A percentile compares a stretch with the other conserved stretches of the same genome.
Evolutionary conservation across 441 rosid species (phyloP).

Genomic region (Syzygium malaccense): DNA sequence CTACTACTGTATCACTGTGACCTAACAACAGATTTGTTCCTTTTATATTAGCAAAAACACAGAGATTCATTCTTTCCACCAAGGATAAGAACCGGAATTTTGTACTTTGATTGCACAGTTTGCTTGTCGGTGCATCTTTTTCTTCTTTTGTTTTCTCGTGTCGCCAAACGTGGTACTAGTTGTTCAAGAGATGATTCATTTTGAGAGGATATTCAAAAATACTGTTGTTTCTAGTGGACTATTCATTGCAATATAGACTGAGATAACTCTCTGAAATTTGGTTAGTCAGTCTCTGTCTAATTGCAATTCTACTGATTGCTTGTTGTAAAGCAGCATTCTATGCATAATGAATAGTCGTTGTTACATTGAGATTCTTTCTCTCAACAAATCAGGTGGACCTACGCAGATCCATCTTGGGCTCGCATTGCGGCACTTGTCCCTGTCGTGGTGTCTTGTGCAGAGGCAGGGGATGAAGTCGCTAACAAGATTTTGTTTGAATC

Average conservation of each 20-base stretch:
- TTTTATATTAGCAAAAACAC: background rate
- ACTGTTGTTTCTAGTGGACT: background rate
- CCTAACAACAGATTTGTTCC: background rate
- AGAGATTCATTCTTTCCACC: background rate
- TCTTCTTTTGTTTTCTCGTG: background rate
- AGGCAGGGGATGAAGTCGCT: conserved; percentile 63
- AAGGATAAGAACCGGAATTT: background rate
- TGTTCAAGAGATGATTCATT: background rate
- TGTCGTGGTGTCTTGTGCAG: conserved; percentile 63
- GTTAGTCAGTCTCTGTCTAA: background rate
- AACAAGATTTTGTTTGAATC: conserved; percentile 48
- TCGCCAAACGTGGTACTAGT: background rate
- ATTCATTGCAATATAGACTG: background rate
- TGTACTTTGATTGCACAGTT: background rate
- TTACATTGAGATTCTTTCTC: conserved; percentile 1
- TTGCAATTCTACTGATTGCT: background rate
- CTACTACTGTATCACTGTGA: background rate
- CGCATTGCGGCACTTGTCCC: conserved; percentile 75
- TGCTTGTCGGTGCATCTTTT: background rate
- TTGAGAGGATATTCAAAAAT: background rate
- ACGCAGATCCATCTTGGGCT: conserved; percentile 77
- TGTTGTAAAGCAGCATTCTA: background rate
- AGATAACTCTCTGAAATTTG: background rate
- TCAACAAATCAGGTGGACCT: conserved; percentile 50
- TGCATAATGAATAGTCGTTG: background rate